phyloP scores from a whole-genome alignment of 2,329 filamentous ascomycete species.

The Verticillium isaacii region DNA sequence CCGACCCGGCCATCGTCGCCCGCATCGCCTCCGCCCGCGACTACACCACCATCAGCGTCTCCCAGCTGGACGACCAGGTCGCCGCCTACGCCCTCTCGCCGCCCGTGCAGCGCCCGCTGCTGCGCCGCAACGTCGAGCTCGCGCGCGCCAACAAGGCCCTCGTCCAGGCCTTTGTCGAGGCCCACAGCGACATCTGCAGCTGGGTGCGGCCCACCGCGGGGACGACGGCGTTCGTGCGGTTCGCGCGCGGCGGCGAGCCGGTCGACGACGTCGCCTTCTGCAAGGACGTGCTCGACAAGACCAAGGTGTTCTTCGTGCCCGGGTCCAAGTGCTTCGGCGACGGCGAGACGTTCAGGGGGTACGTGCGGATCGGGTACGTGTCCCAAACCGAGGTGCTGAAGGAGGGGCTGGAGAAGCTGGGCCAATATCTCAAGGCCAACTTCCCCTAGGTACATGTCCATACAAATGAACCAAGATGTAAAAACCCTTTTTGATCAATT shows the following conservation, averaged over 20 bases:
- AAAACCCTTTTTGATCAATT: too few relatives aligned
- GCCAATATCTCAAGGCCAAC: constrained; percentile 27
- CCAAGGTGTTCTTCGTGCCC: constrained; percentile 70
- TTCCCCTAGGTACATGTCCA: not conserved
- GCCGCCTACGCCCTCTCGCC: constrained; percentile 67
- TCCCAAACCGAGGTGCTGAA: constrained; percentile 65
- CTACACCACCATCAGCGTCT: constrained; percentile 83
- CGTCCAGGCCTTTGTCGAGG: constrained; percentile 62
- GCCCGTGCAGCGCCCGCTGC: constrained; percentile 31
- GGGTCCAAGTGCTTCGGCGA: constrained; percentile 70
- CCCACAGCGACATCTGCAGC: constrained; percentile 56
- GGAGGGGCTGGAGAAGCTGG: constrained; percentile 53
- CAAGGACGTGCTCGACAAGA: constrained; percentile 59
- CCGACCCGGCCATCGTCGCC: constrained; percentile 55
- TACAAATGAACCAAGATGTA: too few relatives aligned
- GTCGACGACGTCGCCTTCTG: constrained; percentile 73
- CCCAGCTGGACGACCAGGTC: constrained; percentile 74
- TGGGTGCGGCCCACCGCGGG: constrained; percentile 75
- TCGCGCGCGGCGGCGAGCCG: constrained; percentile 43
- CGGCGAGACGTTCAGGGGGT: constrained; percentile 63
- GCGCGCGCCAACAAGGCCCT: constrained; percentile 63
- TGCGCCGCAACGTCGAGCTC: constrained; percentile 58
- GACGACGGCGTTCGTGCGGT: constrained; percentile 73
- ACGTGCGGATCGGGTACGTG: constrained; percentile 73
- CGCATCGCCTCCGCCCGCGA: constrained; percentile 62